A percentile compares a stretch with the other conserved stretches of the same genome.
phyloP scores from a whole-genome alignment of 2,329 filamentous ascomycete species.

The Raffaelea ambrosiae region DNA sequence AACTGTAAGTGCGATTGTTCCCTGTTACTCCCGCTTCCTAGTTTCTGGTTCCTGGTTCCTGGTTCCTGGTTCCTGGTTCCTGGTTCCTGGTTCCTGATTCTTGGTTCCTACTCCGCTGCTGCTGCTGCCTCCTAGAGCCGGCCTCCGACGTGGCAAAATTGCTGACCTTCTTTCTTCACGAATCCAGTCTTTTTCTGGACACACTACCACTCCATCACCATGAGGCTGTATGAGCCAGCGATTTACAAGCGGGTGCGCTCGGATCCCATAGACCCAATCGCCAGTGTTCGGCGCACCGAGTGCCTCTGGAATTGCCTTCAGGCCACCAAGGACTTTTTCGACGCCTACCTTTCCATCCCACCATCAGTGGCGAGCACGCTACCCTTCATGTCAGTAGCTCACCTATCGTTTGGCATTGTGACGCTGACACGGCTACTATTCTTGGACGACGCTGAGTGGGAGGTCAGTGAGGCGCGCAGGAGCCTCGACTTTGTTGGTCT shows the following conservation, averaged over 20 bases:
- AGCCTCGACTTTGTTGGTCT: slow-evolving; percentile 23
- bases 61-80: not conserved
- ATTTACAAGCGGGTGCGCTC: slow-evolving; percentile 18
- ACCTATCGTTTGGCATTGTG: slow-evolving; percentile 25
- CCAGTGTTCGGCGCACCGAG: slow-evolving; percentile 22
- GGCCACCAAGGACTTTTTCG: slow-evolving; percentile 18
- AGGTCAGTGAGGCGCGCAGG: slow-evolving; percentile 21
- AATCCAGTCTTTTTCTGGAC: slow-evolving; percentile 26
- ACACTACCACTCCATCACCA: slow-evolving; percentile 23
- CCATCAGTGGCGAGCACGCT: slow-evolving; percentile 18
- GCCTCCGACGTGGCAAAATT: too few species aligned
- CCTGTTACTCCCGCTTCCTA: too few species aligned
- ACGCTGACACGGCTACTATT: slow-evolving; percentile 26
- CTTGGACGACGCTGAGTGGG: slow-evolving; percentile 28
- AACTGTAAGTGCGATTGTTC: slow-evolving; percentile 16
- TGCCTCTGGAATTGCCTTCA: slow-evolving; percentile 29
- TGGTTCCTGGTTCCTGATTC: not conserved
- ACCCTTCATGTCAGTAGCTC: slow-evolving; percentile 20
- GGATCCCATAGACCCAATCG: slow-evolving; percentile 1
- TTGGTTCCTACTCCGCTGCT: too few species aligned
- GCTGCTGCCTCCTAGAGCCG: too few species aligned
- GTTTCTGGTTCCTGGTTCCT: not conserved
- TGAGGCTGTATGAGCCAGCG: slow-evolving; percentile 29
- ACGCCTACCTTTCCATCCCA: slow-evolving; percentile 18
- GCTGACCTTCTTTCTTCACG: too few species aligned